phyloP scores from a whole-genome alignment of 2,329 filamentous ascomycete genomes.

The Venturia nashicola region DNA sequence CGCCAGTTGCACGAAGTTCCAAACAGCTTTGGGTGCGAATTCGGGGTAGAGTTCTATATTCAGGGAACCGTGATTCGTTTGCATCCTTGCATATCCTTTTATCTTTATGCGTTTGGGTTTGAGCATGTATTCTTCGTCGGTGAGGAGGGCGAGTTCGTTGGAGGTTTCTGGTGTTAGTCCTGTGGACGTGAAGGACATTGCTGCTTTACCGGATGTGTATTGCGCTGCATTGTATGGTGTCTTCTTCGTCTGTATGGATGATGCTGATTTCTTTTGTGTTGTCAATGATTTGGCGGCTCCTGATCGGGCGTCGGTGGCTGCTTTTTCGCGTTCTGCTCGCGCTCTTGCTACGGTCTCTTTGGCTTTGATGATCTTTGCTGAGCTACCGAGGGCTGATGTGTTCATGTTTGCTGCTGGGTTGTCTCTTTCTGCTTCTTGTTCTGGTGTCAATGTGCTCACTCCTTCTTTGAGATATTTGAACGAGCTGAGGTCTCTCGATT shows the following conservation, averaged over 20 bases:
- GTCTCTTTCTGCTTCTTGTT: constrained; percentile 56
- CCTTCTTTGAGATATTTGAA: constrained; percentile 89
- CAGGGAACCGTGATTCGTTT: constrained; percentile 72
- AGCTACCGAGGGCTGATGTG: constrained; percentile 62
- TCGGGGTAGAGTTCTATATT: constrained; percentile 87
- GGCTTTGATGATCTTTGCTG: constrained; percentile 73
- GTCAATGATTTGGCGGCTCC: constrained; percentile 14
- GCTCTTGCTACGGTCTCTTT: constrained; percentile 91
- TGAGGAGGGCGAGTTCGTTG: constrained; percentile 71
- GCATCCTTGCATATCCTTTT: constrained; percentile 83
- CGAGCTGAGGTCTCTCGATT: constrained; percentile 66
- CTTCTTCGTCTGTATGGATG: constrained; percentile 19
- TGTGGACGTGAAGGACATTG: constrained; percentile 90
- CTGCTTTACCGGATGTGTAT: constrained; percentile 82
- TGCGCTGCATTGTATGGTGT: constrained; percentile 72
- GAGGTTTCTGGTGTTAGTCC: constrained; percentile 87
- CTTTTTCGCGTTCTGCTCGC: constrained; percentile 52
- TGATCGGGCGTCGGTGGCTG: constrained; percentile 14
- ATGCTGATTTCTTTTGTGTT: constrained; percentile 12
- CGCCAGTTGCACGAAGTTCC: constrained; percentile 86
- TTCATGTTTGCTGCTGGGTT: constrained; percentile 57
- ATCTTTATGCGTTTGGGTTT: constrained; percentile 78
- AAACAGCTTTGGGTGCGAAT: constrained; percentile 82
- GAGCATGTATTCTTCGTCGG: constrained; percentile 94
- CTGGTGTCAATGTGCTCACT: constrained; percentile 49